Conservation (phyloP, 2,329 filamentous ascomycete species). For the Talaromyces verruculosus region DNA sequence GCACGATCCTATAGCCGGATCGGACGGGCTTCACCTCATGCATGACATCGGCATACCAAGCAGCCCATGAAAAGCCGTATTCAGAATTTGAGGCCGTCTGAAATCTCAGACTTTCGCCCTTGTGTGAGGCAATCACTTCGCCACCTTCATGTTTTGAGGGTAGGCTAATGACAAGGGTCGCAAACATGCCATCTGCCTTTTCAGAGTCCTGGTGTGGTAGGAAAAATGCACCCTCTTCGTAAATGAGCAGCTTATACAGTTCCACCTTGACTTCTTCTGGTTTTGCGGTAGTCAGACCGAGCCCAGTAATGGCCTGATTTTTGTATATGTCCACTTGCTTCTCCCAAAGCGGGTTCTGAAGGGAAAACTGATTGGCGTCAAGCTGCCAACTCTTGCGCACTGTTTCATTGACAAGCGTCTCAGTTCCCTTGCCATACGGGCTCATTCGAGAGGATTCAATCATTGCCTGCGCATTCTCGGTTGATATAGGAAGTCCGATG, state of each 20-base stretch:
- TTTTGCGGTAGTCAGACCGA: slow-evolving; percentile 29
- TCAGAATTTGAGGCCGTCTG: slow-evolving; percentile 32
- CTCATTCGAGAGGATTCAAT: slow-evolving; percentile 23
- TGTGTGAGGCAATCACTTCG: slow-evolving; percentile 45
- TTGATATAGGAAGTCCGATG: slow-evolving; percentile 17
- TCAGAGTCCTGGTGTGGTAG: slow-evolving; percentile 51
- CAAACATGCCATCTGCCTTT: slow-evolving; percentile 52
- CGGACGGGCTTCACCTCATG: slow-evolving; percentile 53
- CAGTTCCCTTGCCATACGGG: slow-evolving; percentile 41
- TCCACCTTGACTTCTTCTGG: slow-evolving; percentile 33
- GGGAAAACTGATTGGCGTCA: slow-evolving; percentile 39
- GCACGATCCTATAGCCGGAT: slow-evolving; percentile 51
- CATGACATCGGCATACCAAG: slow-evolving; percentile 55
- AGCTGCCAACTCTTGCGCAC: slow-evolving; percentile 50
- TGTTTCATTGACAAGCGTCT: slow-evolving; percentile 42
- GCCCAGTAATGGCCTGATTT: slow-evolving; percentile 22
- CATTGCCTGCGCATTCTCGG: slow-evolving; percentile 16
- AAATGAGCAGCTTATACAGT: slow-evolving; percentile 52
- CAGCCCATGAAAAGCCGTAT: slow-evolving; percentile 24
- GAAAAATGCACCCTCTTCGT: slow-evolving; percentile 53
- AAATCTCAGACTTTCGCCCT: slow-evolving; percentile 35
- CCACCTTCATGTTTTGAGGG: slow-evolving; percentile 53
- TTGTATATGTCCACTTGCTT: slow-evolving; percentile 20
- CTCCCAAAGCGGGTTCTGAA: slow-evolving; percentile 40
- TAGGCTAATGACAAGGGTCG: slow-evolving; percentile 51